A percentile compares a stretch with the other conserved stretches of the same genome.
Conservation (phyloP, 2,329 filamentous ascomycete genomes). For the Fusarium sp. region DNA sequence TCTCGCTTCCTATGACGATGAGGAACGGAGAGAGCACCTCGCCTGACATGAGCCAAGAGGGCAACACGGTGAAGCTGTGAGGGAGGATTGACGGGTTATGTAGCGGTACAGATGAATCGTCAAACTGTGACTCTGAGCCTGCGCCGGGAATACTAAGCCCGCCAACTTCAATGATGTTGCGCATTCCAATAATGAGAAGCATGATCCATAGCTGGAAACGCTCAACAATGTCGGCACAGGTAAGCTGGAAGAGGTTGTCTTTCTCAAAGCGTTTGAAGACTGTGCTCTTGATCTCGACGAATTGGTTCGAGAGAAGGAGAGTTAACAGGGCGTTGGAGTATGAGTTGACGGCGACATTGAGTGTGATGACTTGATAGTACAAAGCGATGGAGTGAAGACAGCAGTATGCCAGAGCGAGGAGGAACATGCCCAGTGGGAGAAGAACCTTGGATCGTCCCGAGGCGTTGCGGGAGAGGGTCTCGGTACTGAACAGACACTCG, state of each 20-base stretch:
- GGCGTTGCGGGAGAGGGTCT: slow-evolving; percentile 88
- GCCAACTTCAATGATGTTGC: slow-evolving; percentile 96
- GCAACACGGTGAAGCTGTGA: slow-evolving; percentile 89
- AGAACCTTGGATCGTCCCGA: slow-evolving; percentile 92
- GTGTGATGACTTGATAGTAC: slow-evolving; percentile 97
- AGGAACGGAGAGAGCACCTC: slow-evolving; percentile 94
- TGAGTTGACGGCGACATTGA: slow-evolving; percentile 98
- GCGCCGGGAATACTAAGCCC: slow-evolving; percentile 76
- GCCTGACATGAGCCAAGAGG: slow-evolving; percentile 79
- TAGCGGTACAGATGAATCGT: slow-evolving; percentile 68
- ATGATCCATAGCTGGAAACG: slow-evolving; percentile 98
- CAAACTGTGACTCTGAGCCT: slow-evolving; percentile 61
- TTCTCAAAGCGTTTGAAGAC: slow-evolving; percentile 99
- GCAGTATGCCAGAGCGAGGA: slow-evolving; percentile 88
- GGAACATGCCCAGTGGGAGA: slow-evolving; percentile 90
- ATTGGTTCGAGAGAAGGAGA: slow-evolving; percentile 94
- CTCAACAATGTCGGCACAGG: slow-evolving; percentile 96
- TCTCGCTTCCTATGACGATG: slow-evolving; percentile 94
- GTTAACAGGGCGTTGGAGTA: slow-evolving; percentile 97
- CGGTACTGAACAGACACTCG: slow-evolving; percentile 93
- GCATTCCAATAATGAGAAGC: slow-evolving; percentile 93
- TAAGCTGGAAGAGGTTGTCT: slow-evolving; percentile 95
- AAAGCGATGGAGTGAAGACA: slow-evolving; percentile 87
- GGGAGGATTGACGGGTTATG: slow-evolving; percentile 83
- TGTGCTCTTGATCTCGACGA: slow-evolving; percentile 97